These are phyloP conservation scores for Coniochaeta prunicola DNA, from an alignment of 2,329 filamentous ascomycete genomes.

Conservation along the genomic window DNA sequence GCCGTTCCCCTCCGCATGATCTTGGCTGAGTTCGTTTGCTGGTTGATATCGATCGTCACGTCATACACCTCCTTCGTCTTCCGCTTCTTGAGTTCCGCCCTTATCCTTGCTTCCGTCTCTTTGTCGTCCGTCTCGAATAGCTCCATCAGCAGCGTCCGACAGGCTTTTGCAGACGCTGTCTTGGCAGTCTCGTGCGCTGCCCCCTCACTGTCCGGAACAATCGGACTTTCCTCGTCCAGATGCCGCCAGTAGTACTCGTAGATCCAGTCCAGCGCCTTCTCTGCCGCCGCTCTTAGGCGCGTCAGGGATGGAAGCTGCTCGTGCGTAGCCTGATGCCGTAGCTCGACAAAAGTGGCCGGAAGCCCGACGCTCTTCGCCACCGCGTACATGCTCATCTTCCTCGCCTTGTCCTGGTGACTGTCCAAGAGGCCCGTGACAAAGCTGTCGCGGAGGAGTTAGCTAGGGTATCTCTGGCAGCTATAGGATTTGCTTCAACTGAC, in stretches of 20 bases:
- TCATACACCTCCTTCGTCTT: slow-evolving; percentile 27
- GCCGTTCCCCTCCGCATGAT: slow-evolving; percentile 36
- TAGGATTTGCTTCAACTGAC: slow-evolving; percentile 27
- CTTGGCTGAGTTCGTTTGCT: slow-evolving; percentile 32
- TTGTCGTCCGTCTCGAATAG: background rate
- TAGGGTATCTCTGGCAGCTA: background rate
- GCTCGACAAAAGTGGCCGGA: slow-evolving; percentile 76
- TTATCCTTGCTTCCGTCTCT: slow-evolving; percentile 15
- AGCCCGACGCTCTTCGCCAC: slow-evolving; percentile 61
- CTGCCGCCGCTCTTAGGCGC: slow-evolving; percentile 62
- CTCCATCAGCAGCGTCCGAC: slow-evolving; percentile 26
- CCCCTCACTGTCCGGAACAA: background rate
- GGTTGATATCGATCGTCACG: slow-evolving; percentile 30
- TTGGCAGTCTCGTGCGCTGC: slow-evolving; percentile 3
- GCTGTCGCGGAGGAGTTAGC: background rate
- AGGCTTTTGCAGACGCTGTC: slow-evolving; percentile 8
- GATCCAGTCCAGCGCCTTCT: slow-evolving; percentile 72
- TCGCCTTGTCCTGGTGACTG: slow-evolving; percentile 59
- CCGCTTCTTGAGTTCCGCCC: slow-evolving; percentile 25
- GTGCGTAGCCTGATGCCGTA: slow-evolving; percentile 85
- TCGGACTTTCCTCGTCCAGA: slow-evolving; percentile 17
- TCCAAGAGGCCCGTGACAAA: slow-evolving; percentile 79
- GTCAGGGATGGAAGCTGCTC: slow-evolving; percentile 74
- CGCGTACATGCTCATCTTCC: slow-evolving; percentile 66
- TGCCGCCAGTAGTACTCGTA: slow-evolving; percentile 82